phyloP scores from a whole-genome alignment of 2,329 filamentous ascomycete species.

The Talaromyces sp. region DNA sequence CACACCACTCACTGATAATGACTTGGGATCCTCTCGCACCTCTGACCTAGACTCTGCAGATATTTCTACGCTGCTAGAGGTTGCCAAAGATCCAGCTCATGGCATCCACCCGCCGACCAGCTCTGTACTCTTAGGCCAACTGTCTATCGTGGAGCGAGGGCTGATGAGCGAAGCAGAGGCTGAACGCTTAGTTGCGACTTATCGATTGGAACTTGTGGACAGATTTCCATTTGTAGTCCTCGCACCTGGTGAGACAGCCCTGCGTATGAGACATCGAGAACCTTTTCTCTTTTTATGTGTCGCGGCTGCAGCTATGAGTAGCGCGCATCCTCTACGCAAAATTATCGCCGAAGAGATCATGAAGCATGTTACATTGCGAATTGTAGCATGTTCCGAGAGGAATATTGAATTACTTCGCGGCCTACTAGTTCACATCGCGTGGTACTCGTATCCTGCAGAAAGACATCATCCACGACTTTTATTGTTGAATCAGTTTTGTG shows the following conservation, averaged over 20 bases:
- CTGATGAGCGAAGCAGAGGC: slow-evolving; percentile 24
- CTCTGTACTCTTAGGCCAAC: slow-evolving; percentile 22
- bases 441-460: slow-evolving; percentile 27
- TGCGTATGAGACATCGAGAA: slow-evolving; percentile 15
- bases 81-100: slow-evolving; percentile 23
- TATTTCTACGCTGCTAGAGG: slow-evolving; percentile 18
- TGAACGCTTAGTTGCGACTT: slow-evolving; percentile 21
- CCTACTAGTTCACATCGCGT: slow-evolving; percentile 24
- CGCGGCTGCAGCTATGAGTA: slow-evolving; percentile 22
- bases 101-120: slow-evolving; percentile 20
- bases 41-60: neutral
- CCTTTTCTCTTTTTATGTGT: slow-evolving; percentile 25
- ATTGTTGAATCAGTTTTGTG: slow-evolving; percentile 24
- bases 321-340: slow-evolving; percentile 22
- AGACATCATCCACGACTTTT: slow-evolving; percentile 24
- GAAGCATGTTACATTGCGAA: slow-evolving; percentile 22
- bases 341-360: slow-evolving; percentile 24
- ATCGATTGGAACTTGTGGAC: slow-evolving; percentile 20
- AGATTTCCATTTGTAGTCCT: slow-evolving; percentile 24
- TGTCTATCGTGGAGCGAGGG: slow-evolving; percentile 24
- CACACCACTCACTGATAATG: slow-evolving; percentile 6
- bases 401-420: slow-evolving; percentile 26
- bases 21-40: neutral
- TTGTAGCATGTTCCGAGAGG: slow-evolving; percentile 24
- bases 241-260: slow-evolving; percentile 20